These are phyloP conservation scores for Zalerion maritima DNA, from an alignment of 495 filamentous ascomycete genomes.

Conservation along the genomic window DNA sequence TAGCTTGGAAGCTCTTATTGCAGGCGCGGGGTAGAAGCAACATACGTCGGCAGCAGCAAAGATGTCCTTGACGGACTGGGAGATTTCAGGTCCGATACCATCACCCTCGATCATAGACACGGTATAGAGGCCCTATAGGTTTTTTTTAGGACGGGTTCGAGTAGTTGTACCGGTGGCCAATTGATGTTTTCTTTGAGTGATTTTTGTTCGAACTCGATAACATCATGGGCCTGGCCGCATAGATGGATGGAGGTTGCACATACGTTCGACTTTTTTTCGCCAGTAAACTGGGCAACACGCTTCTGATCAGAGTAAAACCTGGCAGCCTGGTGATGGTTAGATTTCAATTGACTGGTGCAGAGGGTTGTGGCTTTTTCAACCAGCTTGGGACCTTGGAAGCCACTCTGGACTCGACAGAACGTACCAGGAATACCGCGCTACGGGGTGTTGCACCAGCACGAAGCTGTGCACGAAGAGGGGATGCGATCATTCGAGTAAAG, in stretches of 20 bases:
- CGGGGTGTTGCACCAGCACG: too few relatives aligned
- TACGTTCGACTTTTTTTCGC: conserved; percentile 78
- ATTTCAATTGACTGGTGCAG: too few relatives aligned
- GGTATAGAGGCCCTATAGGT: conserved; percentile 68
- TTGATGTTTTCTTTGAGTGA: conserved; percentile 22
- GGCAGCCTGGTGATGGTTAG: too few relatives aligned
- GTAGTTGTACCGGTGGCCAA: conserved; percentile 1
- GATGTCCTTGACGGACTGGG: conserved; percentile 94
- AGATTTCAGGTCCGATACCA: conserved; percentile 94
- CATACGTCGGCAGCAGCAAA: conserved; percentile 83
- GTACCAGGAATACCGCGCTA: too few relatives aligned
- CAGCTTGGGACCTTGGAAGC: too few relatives aligned
- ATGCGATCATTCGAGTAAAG: too few relatives aligned
- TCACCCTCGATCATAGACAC: conserved; percentile 98
- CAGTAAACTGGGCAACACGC: conserved; percentile 83
- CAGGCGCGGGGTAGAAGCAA: conserved; percentile 2
- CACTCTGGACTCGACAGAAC: too few relatives aligned
- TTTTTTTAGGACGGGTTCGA: conserved; percentile 1
- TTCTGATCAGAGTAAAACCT: conserved; percentile 31
- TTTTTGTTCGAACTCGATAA: conserved; percentile 19
- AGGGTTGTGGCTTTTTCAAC: too few relatives aligned
- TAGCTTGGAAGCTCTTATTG: conserved; percentile 12
- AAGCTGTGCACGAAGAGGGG: too few relatives aligned
- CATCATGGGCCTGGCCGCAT: conserved; percentile 5
- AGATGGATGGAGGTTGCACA: conserved; percentile 18